Evolutionary conservation across 2,329 filamentous ascomycete genomes (phyloP), one percentile per base, ranked within the genome.

Genomic region (Pezicula neosporulosa): DNA sequence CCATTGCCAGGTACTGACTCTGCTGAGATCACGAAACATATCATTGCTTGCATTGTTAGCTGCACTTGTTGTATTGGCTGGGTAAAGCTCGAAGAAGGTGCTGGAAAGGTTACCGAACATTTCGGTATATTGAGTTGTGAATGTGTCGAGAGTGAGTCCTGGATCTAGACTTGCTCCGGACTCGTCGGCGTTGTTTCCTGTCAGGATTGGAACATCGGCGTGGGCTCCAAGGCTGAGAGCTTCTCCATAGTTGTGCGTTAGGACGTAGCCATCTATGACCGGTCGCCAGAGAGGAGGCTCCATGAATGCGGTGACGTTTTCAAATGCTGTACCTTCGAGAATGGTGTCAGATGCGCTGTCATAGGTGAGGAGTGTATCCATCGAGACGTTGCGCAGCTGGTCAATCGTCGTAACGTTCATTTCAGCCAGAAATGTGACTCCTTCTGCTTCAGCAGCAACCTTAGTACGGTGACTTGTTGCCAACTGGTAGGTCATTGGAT

Each of bases 171-270:
- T 47, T 12, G 50, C 62, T 30, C 56, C 60, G 12, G 48, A 52
- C 49, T 65, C 63, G 15, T 63, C 56, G 37, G 55, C 55, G 55
- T 65, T 65, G 51, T 58, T 60, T n/a, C 63, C 63, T 2, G 63
- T 65, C 9, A 65, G 41, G 35, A 64, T 62, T 6, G 63, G 61
- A 3, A 65, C 53, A 39, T 65, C 63, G 16, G 48, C 46, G 48
- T 63, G 59, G 9, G 50, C 51, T 9, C 56, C 50, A 12, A 54
- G 48, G 2, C 21, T 9, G 3, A 64, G 49, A 1, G 61, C 37
- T 27, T 58, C 48, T 18, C 50, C 58, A 45, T 65, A 65, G 33
- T 44, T 55, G 49, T 64, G 37, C 2, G 50, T 47, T 4, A 65
- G 49, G n/a, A 61, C 61, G 44, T 63, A 64, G 24, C 60, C 60